A percentile compares a stretch with the other conserved stretches of the same genome.
Evolutionary conservation across 129 eudicot species (phyloP).

Genomic region (Flaveria ramosissima): DNA sequence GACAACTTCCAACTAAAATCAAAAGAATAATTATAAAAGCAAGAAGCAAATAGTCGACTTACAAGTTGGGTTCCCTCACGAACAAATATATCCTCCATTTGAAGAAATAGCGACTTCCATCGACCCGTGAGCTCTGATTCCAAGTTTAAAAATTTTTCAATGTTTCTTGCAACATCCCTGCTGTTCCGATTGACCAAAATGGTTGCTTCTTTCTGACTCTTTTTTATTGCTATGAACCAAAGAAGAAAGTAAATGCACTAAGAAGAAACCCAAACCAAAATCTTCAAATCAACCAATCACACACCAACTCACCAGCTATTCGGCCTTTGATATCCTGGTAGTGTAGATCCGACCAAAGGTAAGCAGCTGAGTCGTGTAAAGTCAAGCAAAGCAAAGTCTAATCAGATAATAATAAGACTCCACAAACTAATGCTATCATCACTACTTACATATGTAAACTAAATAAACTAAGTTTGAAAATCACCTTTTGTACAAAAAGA

Average conservation of each 20-base stretch:
- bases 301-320: conserved; percentile 56
- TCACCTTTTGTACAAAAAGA: conserved; percentile 91
- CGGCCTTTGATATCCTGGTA: conserved; percentile 91
- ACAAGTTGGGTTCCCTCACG: conserved; percentile 82
- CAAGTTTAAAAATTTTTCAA: conserved; percentile 36
- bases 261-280: background rate
- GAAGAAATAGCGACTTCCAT: conserved; percentile 83
- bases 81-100: conserved; percentile 63
- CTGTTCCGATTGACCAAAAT: conserved; percentile 55
- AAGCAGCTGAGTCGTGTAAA: conserved; percentile 60
- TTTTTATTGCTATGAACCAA: conserved; percentile 49
- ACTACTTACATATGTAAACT: conserved; percentile 7
- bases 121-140: conserved; percentile 65
- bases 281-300: background rate
- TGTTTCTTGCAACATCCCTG: conserved; percentile 40
- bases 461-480: background rate
- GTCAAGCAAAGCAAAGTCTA: conserved; percentile 25
- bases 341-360: conserved; percentile 88
- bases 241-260: background rate
- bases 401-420: conserved; percentile 26
- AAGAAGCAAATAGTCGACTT: conserved; percentile 36
- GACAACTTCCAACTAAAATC: conserved; percentile 8
- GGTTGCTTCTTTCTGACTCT: conserved; percentile 89
- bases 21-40: background rate
- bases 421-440: background rate